Percentiles rank a stretch among this genome's conserved stretches.
Conservation (phyloP, 2,329 filamentous ascomycete species). For the Myrmaecium sp. region DNA sequence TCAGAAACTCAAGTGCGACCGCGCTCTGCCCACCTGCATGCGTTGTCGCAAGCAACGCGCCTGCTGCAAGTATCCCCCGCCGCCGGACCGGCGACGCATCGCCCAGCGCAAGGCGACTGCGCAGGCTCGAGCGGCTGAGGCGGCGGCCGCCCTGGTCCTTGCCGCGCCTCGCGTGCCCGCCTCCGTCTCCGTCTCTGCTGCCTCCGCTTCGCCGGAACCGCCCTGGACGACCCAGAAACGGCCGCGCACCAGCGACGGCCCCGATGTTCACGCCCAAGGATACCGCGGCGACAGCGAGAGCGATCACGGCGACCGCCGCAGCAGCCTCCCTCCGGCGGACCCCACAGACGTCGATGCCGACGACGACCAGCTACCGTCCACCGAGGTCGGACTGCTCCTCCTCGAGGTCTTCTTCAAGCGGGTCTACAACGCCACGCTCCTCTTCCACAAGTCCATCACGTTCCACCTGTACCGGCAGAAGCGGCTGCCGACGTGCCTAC, state of each 20-base stretch:
- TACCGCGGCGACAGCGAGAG: background rate
- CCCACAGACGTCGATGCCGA: too few relatives aligned
- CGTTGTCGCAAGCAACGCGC: conserved; percentile 3
- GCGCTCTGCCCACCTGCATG: conserved; percentile 3
- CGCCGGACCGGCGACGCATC: conserved; percentile 3
- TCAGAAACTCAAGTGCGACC: conserved; percentile 4
- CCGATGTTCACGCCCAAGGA: background rate
- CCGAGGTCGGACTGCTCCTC: conserved; percentile 3
- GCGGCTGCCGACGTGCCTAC: conserved; percentile 2
- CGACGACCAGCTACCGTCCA: conserved; percentile 2
- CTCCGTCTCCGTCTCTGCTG: conserved; percentile 1
- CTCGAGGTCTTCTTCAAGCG: conserved; percentile 4
- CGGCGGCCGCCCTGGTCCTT: too few relatives aligned
- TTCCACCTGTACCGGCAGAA: conserved; percentile 2
- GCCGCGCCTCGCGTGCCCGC: conserved; percentile 1
- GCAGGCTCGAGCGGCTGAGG: too few relatives aligned
- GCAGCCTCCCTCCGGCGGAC: too few relatives aligned
- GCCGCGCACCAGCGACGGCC: conserved; percentile 1
- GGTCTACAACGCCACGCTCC: conserved; percentile 3
- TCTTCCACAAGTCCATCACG: conserved; percentile 3
- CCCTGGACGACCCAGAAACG: too few relatives aligned
- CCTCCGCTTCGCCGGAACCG: background rate
- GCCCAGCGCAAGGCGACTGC: conserved; percentile 1
- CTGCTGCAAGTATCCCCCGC: conserved; percentile 3
- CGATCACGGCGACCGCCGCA: too few relatives aligned